Base-by-base conservation (phyloP, 257 asterid genomes). In the Salvia rosmarinus region DNA sequence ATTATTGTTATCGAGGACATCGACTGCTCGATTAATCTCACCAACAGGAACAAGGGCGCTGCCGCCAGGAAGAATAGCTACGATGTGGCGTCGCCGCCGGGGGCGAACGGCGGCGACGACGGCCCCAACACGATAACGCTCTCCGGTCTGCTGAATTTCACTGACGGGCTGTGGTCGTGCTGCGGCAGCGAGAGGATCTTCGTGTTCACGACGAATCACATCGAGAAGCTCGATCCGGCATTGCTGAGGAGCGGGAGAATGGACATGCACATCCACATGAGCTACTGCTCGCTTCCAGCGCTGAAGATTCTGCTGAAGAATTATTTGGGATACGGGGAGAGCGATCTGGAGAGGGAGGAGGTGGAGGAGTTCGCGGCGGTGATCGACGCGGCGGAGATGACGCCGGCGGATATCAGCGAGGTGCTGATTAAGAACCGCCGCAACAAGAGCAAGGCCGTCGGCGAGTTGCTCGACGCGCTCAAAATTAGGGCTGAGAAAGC, bases 201-300 rank as follows among this genome's bases (percentile, higher is more conserved):
- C 73, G 96, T 94, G 21, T 94, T 94, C 81, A 94, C 99, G 0
- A 91, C 98, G 0, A 94, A 94, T 25, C 98, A 94, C 46, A 85
- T 94, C 20, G 99, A 91, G 84, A 94, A 86, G 84, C 91, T 94
- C 3, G 99, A 94, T 78, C 95, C 98, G 2, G 98, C 99, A 14
- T 49, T 94, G 87, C 14, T 94, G 77, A 85, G 99, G 86, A 76
- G 96, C 8, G 99, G 99, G 28, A 75, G 99, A 49, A 94, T 94
- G 99, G 99, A 94, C 87, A 91, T 89, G 98, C 99, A 91, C 46
- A 78, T 94, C 21, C 85, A 77, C 85, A 93, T 94, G 99, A 87
- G 95, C 68, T 88, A 83, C 64, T 91, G 95, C 28, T 79, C 93
- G 0, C 86, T 82, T 7, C 83, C 88, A 0, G 79, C 96, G 0